Evolutionary conservation across 106 monocot species (phyloP).

Genomic region (Allium sativum): DNA sequence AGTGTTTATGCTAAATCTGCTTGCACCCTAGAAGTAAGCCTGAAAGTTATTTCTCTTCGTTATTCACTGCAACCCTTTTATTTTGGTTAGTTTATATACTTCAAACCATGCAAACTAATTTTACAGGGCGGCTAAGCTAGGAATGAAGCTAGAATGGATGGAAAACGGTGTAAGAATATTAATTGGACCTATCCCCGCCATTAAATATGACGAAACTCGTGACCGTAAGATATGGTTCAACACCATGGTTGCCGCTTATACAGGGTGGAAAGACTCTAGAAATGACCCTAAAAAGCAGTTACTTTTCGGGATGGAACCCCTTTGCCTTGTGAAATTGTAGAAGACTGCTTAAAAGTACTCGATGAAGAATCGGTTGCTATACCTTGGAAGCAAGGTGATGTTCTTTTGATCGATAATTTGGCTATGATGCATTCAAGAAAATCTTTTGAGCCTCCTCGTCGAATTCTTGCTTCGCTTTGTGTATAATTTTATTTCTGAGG

Average conservation of each 20-base stretch:
- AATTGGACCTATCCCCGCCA: constrained; percentile 67
- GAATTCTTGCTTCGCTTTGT: constrained; percentile 18
- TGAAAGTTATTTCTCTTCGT: too few relatives aligned
- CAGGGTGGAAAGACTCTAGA: constrained; percentile 63
- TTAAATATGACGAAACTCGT: constrained; percentile 47
- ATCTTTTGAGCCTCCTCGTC: constrained; percentile 68
- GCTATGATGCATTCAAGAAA: constrained; percentile 73
- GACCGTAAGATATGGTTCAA: constrained; percentile 83
- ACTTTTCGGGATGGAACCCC: constrained; percentile 69
- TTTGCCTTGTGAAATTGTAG: constrained; percentile 51
- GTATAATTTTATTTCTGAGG: not conserved
- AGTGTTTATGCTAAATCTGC: too few relatives aligned
- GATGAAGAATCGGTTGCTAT: constrained; percentile 72
- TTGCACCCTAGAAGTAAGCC: too few relatives aligned
- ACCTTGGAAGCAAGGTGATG: constrained; percentile 79
- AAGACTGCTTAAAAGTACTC: constrained; percentile 54
- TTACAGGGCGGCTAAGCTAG: constrained; percentile 50
- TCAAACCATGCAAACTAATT: not conserved
- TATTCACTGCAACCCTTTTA: too few relatives aligned
- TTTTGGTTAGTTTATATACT: too few relatives aligned
- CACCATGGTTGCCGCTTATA: constrained; percentile 78
- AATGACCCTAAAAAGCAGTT: constrained; percentile 61
- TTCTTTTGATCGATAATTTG: constrained; percentile 72
- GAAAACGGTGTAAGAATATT: constrained; percentile 65
- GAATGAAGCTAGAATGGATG: constrained; percentile 84